These are phyloP conservation scores for Hemisphaericaspora lyxosophila DNA, from an alignment of 1,139 yeast genomes.

Conservation along the genomic window DNA sequence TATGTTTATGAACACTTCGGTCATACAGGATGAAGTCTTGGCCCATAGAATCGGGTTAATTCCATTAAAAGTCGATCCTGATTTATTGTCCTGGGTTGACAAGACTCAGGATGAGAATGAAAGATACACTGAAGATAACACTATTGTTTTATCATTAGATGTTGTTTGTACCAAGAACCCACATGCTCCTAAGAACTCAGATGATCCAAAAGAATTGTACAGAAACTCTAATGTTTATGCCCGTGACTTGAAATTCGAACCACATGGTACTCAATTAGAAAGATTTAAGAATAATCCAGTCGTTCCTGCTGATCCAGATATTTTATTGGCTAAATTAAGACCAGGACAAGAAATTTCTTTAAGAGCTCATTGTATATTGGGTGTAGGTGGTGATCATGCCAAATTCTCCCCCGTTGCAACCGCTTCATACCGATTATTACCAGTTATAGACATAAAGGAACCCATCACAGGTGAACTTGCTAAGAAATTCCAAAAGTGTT, in stretches of 20 bases:
- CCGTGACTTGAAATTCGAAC: slow-evolving; percentile 81
- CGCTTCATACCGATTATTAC: slow-evolving; percentile 93
- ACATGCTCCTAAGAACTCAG: slow-evolving; percentile 74
- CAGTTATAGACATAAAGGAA: slow-evolving; percentile 75
- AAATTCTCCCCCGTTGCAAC: slow-evolving; percentile 97
- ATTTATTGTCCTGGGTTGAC: slow-evolving; percentile 76
- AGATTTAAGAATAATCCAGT: slow-evolving; percentile 67
- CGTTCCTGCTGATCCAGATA: slow-evolving; percentile 81
- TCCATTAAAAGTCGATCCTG: slow-evolving; percentile 93
- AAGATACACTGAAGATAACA: slow-evolving; percentile 80
- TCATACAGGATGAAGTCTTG: slow-evolving; percentile 93
- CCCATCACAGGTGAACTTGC: slow-evolving; percentile 83
- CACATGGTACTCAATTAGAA: slow-evolving; percentile 84
- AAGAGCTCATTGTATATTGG: slow-evolving; percentile 87
- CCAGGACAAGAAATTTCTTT: slow-evolving; percentile 96
- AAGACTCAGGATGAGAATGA: slow-evolving; percentile 60
- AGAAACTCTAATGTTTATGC: slow-evolving; percentile 87
- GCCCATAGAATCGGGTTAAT: slow-evolving; percentile 93
- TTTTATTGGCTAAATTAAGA: slow-evolving; percentile 84
- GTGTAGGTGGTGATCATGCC: slow-evolving; percentile 94
- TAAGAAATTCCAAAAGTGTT: slow-evolving; percentile 76
- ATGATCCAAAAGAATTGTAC: slow-evolving; percentile 81
- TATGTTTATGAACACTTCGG: slow-evolving; percentile 90
- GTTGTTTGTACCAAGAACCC: slow-evolving; percentile 84
- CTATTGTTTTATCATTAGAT: slow-evolving; percentile 78